phyloP scores from a whole-genome alignment of 78 protist species.

The Dictyostelium intermedium region DNA sequence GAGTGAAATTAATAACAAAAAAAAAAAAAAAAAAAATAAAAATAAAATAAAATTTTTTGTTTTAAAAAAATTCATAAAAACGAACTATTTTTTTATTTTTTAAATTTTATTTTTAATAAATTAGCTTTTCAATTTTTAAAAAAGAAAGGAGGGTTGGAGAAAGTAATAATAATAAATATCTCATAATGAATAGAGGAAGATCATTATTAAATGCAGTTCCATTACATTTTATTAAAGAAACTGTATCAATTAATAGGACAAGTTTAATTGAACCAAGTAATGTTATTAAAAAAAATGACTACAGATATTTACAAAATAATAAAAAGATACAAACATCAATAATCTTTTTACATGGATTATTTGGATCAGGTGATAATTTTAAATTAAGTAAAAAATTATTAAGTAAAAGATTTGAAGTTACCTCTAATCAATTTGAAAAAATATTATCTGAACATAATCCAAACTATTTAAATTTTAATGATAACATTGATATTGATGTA shows the following conservation, averaged over 20 bases:
- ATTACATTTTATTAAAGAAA: not conserved
- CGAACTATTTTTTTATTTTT: too few species aligned
- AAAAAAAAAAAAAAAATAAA: too few species aligned
- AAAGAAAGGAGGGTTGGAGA: too few species aligned
- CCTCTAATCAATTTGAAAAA: not conserved
- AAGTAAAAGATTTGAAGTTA: not conserved
- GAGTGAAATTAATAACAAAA: too few species aligned
- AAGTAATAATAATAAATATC: not conserved
- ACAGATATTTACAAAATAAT: not conserved
- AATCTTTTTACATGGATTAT: slow-evolving; percentile 38
- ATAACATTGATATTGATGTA: slow-evolving; percentile 1
- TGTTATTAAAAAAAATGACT: not conserved
- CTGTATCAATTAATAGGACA: not conserved
- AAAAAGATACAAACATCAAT: not conserved
- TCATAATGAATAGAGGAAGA: not conserved
- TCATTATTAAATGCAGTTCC: not conserved
- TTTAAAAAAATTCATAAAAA: too few species aligned
- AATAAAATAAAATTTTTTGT: too few species aligned
- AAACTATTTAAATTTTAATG: not conserved
- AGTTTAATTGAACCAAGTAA: not conserved
- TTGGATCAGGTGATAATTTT: slow-evolving; percentile 36
- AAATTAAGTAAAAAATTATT: slow-evolving; percentile 14
- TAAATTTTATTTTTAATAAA: not conserved
- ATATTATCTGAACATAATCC: not conserved
- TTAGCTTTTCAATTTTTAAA: not conserved